These are phyloP conservation scores for Ascochyta rabiei DNA, from an alignment of 2,329 filamentous ascomycete genomes.

Conservation along the genomic window DNA sequence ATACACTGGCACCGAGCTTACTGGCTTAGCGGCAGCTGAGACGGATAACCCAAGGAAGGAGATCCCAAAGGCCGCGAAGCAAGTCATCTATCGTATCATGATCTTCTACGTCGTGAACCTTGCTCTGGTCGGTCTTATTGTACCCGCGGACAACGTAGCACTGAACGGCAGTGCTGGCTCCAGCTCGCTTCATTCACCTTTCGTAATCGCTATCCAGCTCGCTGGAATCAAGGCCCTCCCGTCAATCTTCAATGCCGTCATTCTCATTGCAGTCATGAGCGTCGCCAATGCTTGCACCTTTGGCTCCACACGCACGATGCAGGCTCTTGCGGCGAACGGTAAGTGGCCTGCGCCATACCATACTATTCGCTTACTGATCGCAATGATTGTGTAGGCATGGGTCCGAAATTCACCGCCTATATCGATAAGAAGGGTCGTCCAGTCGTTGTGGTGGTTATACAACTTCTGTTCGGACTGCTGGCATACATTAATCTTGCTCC, in stretches of 20 bases:
- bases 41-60: conserved; percentile 58
- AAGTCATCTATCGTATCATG: conserved; percentile 52
- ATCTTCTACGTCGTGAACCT: conserved; percentile 52
- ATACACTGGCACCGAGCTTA: conserved; percentile 66
- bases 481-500: conserved; percentile 69
- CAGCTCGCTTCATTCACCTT: conserved; percentile 57
- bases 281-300: conserved; percentile 64
- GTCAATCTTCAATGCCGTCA: conserved; percentile 69
- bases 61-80: conserved; percentile 50
- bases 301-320: conserved; percentile 61
- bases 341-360: not conserved
- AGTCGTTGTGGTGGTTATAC: conserved; percentile 71
- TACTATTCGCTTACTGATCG: not conserved
- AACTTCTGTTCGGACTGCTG: conserved; percentile 72
- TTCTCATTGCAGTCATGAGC: conserved; percentile 64
- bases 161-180: conserved; percentile 4
- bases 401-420: conserved; percentile 75
- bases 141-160: conserved; percentile 37
- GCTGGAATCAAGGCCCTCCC: conserved; percentile 66
- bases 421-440: conserved; percentile 82
- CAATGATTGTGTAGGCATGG: conserved; percentile 57
- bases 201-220: conserved; percentile 68
- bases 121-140: conserved; percentile 49
- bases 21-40: conserved; percentile 64
- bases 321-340: conserved; percentile 54